These are phyloP conservation scores for Hanseniaspora thailandica DNA, from an alignment of 805 yeast genomes.

Conservation along the genomic window DNA sequence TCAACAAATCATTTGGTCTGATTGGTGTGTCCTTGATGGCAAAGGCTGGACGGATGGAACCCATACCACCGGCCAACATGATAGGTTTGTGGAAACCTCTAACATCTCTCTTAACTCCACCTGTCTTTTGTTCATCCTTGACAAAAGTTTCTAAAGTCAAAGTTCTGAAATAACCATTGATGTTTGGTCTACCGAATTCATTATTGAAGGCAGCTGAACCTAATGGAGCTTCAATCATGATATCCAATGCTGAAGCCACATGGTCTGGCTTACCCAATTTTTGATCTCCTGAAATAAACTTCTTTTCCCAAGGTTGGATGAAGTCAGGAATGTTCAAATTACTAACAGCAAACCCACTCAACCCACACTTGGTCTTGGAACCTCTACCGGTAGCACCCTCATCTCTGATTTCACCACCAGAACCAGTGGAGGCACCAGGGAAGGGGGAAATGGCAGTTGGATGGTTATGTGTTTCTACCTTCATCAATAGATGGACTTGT, in stretches of 20 bases:
- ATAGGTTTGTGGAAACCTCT: constrained; percentile 98
- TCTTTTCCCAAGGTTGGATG: constrained; percentile 88
- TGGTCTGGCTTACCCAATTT: constrained; percentile 78
- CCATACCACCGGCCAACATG: constrained; percentile 99
- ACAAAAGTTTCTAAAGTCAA: constrained; percentile 58
- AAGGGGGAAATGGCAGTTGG: constrained; percentile 99
- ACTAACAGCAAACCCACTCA: constrained; percentile 83
- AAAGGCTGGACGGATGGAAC: constrained; percentile 86
- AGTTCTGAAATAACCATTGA: constrained; percentile 92
- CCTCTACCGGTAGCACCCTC: constrained; percentile 99
- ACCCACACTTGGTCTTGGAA: constrained; percentile 91
- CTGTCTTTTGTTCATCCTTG: constrained; percentile 43
- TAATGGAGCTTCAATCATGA: constrained; percentile 93
- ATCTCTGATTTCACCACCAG: constrained; percentile 99
- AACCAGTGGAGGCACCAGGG: constrained; percentile 99
- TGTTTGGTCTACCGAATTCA: constrained; percentile 97
- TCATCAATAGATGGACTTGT: constrained; percentile 75
- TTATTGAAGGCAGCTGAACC: constrained; percentile 98
- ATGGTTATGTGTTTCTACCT: constrained; percentile 97
- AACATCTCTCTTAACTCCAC: constrained; percentile 36
- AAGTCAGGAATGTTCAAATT: constrained; percentile 78
- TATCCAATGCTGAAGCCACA: constrained; percentile 83
- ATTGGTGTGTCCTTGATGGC: constrained; percentile 79
- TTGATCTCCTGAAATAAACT: constrained; percentile 23
- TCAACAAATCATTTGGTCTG: constrained; percentile 81